phyloP scores from a whole-genome alignment of 495 filamentous ascomycete genomes.

The Umbilicaria muhlenbergii region DNA sequence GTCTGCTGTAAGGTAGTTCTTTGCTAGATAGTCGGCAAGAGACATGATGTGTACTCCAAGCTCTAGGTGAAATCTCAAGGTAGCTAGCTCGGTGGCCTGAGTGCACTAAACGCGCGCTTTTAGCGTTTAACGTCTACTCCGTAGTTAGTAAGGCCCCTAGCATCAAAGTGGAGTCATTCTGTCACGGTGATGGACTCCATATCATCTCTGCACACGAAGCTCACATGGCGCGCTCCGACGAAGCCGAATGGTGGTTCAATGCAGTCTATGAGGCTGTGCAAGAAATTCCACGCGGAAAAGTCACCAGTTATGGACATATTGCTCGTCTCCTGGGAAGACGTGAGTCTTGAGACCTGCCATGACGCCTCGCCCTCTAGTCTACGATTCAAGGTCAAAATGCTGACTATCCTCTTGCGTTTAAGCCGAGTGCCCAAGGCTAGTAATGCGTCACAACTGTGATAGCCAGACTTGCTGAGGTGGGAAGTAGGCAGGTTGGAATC shows the following conservation, averaged over 20 bases:
- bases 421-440: slow-evolving; percentile 27
- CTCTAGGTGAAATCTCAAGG: no score
- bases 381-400: not conserved
- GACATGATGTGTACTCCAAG: slow-evolving; percentile 17
- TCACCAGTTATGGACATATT: slow-evolving; percentile 85
- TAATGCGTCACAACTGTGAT: not conserved
- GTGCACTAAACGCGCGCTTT: not conserved
- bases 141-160: not conserved
- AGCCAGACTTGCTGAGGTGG: slow-evolving; percentile 39
- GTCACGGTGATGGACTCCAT: no score
- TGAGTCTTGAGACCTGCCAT: slow-evolving; percentile 27
- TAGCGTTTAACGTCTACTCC: not conserved
- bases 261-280: slow-evolving; percentile 75
- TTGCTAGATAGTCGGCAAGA: slow-evolving; percentile 79
- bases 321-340: slow-evolving; percentile 64
- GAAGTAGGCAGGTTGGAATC: slow-evolving; percentile 61
- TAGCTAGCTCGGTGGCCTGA: no score
- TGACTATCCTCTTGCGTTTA: not conserved
- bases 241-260: slow-evolving; percentile 69
- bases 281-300: slow-evolving; percentile 66
- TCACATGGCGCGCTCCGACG: slow-evolving; percentile 59
- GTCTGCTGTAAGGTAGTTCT: slow-evolving; percentile 83
- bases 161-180: no score
- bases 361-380: not conserved
- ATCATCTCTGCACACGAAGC: no score